Percentiles rank a stretch among this genome's conserved stretches.
These are phyloP conservation scores for Chloromonas sp. DNA, from an alignment of 163 green algal genomes.

Conservation along the genomic window DNA sequence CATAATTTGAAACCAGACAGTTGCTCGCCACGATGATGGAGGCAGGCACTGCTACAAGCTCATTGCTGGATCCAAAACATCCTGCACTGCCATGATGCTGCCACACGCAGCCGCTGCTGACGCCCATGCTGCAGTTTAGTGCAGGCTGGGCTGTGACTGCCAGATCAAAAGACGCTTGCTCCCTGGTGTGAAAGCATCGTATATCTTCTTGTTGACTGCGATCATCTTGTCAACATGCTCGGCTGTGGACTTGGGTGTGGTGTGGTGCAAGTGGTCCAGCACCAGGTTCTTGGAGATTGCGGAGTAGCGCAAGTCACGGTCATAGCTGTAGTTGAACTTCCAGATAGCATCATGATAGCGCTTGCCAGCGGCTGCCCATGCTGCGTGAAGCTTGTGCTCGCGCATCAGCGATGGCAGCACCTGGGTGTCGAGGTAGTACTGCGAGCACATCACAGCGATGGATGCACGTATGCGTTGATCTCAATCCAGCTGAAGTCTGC, in stretches of 20 bases:
- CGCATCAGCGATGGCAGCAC: constrained; percentile 49
- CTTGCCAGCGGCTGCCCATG: constrained; percentile 45
- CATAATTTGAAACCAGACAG: no score
- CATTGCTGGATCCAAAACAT: no score
- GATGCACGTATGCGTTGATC: not conserved
- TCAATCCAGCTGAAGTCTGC: not conserved
- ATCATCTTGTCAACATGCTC: constrained; percentile 56
- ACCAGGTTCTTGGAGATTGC: constrained; percentile 52
- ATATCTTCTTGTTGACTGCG: constrained; percentile 54
- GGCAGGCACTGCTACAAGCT: no score
- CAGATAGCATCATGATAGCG: constrained; percentile 58
- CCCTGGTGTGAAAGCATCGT: constrained; percentile 53
- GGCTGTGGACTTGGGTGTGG: constrained; percentile 37
- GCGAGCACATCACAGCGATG: not conserved
- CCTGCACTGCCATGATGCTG: not conserved
- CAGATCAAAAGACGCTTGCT: constrained; percentile 60
- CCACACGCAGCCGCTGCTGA: not conserved
- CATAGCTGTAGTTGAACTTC: constrained; percentile 55
- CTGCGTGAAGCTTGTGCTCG: constrained; percentile 58
- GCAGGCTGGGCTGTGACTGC: constrained; percentile 49
- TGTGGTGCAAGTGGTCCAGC: constrained; percentile 52
- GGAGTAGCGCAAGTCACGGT: constrained; percentile 54
- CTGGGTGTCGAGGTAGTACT: constrained; percentile 43
- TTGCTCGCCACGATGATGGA: no score
- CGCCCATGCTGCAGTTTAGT: constrained; percentile 18